phyloP scores from a whole-genome alignment of 2,329 filamentous ascomycete species.

The Domatiomyces catenatus region DNA sequence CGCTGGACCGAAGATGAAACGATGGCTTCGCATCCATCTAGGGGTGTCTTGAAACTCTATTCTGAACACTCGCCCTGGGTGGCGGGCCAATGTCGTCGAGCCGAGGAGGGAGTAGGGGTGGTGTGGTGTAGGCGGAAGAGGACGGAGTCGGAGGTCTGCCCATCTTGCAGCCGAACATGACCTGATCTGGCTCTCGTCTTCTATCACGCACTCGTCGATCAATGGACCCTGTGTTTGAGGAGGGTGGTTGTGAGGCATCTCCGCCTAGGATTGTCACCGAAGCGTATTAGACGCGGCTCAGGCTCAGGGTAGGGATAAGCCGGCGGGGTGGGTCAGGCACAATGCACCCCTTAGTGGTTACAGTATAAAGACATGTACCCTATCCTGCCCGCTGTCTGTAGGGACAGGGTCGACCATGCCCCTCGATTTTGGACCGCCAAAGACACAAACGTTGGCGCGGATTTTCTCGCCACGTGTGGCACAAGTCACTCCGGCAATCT shows the following conservation, averaged over 20 bases:
- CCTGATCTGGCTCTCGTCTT: not conserved
- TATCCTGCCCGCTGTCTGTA: not conserved
- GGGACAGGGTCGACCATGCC: not conserved
- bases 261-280: not conserved
- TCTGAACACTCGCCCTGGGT: not conserved
- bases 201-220: not conserved
- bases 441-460: not conserved
- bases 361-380: no score
- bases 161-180: not conserved
- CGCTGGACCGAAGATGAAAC: not conserved
- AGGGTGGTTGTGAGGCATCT: not conserved
- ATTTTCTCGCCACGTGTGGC: not conserved
- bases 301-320: not conserved
- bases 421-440: not conserved
- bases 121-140: no score
- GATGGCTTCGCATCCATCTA: not conserved
- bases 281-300: no score
- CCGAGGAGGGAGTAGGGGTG: not conserved
- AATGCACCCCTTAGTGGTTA: no score
- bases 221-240: not conserved
- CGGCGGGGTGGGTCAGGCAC: no score
- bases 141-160: not conserved
- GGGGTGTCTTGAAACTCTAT: not conserved
- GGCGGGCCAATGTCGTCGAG: not conserved
- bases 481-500: not conserved